Evolutionary conservation across 2,329 filamentous ascomycete genomes (phyloP).

Genomic region (Colletotrichum eremochloae): DNA sequence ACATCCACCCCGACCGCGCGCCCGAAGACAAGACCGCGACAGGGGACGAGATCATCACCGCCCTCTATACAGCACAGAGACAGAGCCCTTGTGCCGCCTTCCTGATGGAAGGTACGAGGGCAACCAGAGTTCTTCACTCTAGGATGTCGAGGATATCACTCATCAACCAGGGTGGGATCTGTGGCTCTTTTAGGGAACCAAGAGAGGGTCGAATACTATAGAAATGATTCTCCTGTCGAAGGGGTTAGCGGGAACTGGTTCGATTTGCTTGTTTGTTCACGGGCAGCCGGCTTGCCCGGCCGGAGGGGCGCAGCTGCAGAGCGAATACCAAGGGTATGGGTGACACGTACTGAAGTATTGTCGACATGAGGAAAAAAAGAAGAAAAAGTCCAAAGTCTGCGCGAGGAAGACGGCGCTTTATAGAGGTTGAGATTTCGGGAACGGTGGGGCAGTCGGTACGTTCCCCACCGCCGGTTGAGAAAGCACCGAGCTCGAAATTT

Average conservation of each 20-base stretch:
- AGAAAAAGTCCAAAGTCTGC: constrained; percentile 53
- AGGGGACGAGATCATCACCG: constrained; percentile 95
- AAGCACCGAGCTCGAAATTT: constrained; percentile 12
- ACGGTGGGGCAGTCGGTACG: neutral
- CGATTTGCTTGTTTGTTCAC: neutral
- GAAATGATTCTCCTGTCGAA: constrained; percentile 86
- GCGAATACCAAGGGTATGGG: constrained; percentile 51
- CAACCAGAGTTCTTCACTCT: constrained; percentile 82
- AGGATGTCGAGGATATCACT: constrained; percentile 87
- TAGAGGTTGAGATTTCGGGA: constrained; percentile 47
- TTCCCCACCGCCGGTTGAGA: neutral
- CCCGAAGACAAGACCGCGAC: constrained; percentile 80
- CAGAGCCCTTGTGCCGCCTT: constrained; percentile 61
- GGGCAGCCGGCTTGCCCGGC: neutral
- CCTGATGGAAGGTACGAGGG: constrained; percentile 73
- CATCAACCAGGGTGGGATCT: constrained; percentile 97
- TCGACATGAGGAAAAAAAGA: constrained; percentile 71
- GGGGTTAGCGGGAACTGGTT: constrained; percentile 31
- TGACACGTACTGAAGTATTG: constrained; percentile 68
- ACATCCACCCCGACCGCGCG: constrained; percentile 82
- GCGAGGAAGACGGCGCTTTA: constrained; percentile 54
- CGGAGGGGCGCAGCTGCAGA: neutral
- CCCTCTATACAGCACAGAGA: constrained; percentile 78
- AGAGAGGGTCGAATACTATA: constrained; percentile 96
- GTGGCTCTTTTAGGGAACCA: constrained; percentile 93